Evolutionary conservation across 345 rosid species (phyloP).

Genomic region (Aquilaria yunnanensis): DNA sequence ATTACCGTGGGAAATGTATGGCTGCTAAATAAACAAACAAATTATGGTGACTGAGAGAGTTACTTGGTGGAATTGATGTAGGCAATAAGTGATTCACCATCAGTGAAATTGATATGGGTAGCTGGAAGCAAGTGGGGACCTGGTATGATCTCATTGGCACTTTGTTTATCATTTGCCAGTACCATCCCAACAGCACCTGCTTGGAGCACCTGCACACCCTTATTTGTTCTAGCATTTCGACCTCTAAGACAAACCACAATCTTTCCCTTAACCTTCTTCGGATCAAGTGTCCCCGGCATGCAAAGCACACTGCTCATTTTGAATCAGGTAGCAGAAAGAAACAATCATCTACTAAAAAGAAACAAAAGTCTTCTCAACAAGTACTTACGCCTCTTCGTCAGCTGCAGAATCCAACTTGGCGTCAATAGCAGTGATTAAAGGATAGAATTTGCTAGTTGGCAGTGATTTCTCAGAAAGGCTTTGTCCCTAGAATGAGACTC

Average conservation of each 20-base stretch:
- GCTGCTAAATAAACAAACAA: too few species aligned
- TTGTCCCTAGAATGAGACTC: slow-evolving; percentile 36
- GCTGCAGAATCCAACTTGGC: slow-evolving; percentile 32
- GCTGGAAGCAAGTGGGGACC: slow-evolving; percentile 42
- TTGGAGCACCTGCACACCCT: slow-evolving; percentile 25
- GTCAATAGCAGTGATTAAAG: slow-evolving; percentile 39
- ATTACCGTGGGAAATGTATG: background rate
- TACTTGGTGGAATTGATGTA: slow-evolving; percentile 45
- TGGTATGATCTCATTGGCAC: slow-evolving; percentile 23
- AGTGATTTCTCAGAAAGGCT: slow-evolving; percentile 42
- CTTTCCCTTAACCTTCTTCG: slow-evolving; percentile 56
- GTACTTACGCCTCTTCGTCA: slow-evolving; percentile 31
- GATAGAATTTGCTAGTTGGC: slow-evolving; percentile 32
- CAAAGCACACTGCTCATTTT: slow-evolving; percentile 26
- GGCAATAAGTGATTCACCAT: slow-evolving; percentile 26
- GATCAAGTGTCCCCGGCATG: slow-evolving; percentile 40
- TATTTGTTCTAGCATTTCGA: slow-evolving; percentile 17
- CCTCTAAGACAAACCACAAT: slow-evolving; percentile 43
- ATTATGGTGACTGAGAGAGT: background rate
- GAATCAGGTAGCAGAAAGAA: background rate
- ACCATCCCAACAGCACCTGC: slow-evolving; percentile 58
- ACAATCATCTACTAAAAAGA: background rate
- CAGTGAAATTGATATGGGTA: slow-evolving; percentile 27
- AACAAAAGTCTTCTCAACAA: background rate
- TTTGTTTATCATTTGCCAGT: slow-evolving; percentile 26